Conservation (phyloP, 768 basidiomycete genomes). For the Rhodotorula babjevae region DNA sequence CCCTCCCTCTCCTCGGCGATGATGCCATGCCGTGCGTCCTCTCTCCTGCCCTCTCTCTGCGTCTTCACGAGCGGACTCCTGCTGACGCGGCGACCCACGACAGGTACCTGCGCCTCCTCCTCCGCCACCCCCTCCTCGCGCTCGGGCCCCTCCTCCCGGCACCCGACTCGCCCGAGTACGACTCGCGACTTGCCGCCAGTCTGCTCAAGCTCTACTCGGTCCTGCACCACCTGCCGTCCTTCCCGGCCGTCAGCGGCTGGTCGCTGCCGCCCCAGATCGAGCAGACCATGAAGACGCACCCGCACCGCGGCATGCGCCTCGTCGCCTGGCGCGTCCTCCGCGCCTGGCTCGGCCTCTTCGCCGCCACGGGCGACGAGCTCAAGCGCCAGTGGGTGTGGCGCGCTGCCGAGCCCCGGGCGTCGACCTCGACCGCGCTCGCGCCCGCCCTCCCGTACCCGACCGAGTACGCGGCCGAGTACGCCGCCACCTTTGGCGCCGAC, state of each 20-base stretch:
- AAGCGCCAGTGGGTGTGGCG: slow-evolving; percentile 45
- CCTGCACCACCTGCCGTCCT: slow-evolving; percentile 27
- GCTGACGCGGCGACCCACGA: slow-evolving; percentile 52
- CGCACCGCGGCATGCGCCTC: slow-evolving; percentile 39
- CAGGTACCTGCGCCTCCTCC: slow-evolving; percentile 20
- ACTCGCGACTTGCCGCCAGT: slow-evolving; percentile 12
- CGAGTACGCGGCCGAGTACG: slow-evolving; percentile 72
- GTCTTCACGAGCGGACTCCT: slow-evolving; percentile 46
- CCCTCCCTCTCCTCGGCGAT: slow-evolving; percentile 42
- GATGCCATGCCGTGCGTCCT: slow-evolving; percentile 47
- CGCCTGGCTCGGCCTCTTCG: slow-evolving; percentile 38
- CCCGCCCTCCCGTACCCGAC: slow-evolving; percentile 62
- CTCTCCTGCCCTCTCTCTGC: not conserved
- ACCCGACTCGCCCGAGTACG: slow-evolving; percentile 10
- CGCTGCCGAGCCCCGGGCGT: slow-evolving; percentile 31
- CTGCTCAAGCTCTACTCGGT: slow-evolving; percentile 33
- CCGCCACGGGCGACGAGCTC: slow-evolving; percentile 39
- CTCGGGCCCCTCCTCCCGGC: slow-evolving; percentile 47
- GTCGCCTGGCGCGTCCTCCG: slow-evolving; percentile 39
- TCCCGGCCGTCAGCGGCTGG: slow-evolving; percentile 32
- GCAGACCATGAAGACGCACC: slow-evolving; percentile 33
- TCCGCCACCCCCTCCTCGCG: slow-evolving; percentile 51
- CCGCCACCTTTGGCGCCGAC: slow-evolving; percentile 68
- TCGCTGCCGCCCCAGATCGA: slow-evolving; percentile 30
- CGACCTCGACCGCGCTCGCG: slow-evolving; percentile 25